Percentiles rank a stretch among this genome's conserved stretches.
Conservation (phyloP, 192 early-diverging fungal species). For the Spizellomyces sp. region DNA sequence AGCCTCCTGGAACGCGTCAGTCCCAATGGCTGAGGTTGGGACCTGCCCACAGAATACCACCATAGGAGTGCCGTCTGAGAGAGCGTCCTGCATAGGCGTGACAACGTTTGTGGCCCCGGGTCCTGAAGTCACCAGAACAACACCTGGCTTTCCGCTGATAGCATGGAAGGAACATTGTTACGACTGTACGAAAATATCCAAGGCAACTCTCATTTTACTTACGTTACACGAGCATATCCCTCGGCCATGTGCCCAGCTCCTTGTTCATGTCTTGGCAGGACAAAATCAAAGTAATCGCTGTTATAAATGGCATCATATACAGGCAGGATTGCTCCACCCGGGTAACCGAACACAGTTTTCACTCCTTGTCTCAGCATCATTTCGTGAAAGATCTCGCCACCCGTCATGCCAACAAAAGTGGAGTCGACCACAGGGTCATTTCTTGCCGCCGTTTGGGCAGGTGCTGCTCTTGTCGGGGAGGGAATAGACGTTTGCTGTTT, state of each 20-base stretch:
- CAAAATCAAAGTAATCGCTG: constrained; percentile 92
- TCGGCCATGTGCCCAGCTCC: constrained; percentile 99
- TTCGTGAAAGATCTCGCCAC: constrained; percentile 98
- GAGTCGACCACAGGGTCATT: constrained; percentile 9
- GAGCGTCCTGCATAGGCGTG: constrained; percentile 96
- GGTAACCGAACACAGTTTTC: constrained; percentile 96
- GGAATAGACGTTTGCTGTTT: constrained; percentile 1
- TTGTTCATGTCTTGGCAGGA: constrained; percentile 96
- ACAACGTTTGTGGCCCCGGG: constrained; percentile 98
- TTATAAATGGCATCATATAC: constrained; percentile 99
- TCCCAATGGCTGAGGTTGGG: constrained; percentile 84
- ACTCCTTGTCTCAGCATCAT: constrained; percentile 97
- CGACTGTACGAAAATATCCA: constrained; percentile 6
- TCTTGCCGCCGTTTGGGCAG: background rate
- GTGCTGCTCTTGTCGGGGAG: constrained; percentile 2
- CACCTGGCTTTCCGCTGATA: constrained; percentile 73
- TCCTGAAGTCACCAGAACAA: constrained; percentile 84
- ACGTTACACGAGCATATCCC: constrained; percentile 87
- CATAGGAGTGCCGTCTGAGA: constrained; percentile 92
- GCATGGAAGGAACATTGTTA: background rate
- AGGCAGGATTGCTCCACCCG: constrained; percentile 97
- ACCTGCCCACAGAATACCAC: constrained; percentile 97
- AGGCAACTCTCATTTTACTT: constrained; percentile 25
- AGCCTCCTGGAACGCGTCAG: constrained; percentile 98
- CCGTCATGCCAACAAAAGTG: constrained; percentile 91